A percentile compares a stretch with the other conserved stretches of the same genome.
Evolutionary conservation across 495 filamentous ascomycete genomes (phyloP).

Genomic region (Neurospora pannonica): DNA sequence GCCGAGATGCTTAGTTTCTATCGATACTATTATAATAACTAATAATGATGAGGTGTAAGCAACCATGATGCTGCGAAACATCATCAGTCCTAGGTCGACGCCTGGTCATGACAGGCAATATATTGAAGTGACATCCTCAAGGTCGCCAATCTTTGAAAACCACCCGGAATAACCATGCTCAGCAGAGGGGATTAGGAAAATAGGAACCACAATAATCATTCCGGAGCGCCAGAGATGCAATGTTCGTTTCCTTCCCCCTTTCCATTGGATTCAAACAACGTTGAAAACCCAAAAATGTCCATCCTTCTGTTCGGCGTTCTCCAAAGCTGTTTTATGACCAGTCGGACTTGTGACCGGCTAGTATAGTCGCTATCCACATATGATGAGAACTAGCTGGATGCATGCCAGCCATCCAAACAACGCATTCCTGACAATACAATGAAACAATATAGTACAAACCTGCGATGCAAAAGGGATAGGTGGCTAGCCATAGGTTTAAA

Average conservation of each 20-base stretch:
- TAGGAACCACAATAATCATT: not conserved
- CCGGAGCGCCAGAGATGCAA: not conserved
- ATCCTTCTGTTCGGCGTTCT: not conserved
- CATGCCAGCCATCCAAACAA: not conserved
- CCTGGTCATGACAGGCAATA: not conserved
- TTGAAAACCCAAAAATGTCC: not conserved
- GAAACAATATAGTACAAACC: not conserved
- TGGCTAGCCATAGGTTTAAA: not conserved
- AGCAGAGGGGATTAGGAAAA: not conserved
- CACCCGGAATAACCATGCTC: not conserved
- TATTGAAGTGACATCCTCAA: not conserved
- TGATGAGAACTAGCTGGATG: not conserved
- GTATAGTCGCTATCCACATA: not conserved
- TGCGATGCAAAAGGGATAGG: not conserved
- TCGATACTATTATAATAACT: not conserved
- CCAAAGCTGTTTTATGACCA: not conserved
- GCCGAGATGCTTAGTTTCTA: not conserved
- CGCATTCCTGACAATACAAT: not conserved
- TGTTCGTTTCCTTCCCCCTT: not conserved
- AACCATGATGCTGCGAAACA: not conserved
- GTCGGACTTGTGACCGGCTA: not conserved
- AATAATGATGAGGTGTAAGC: not conserved
- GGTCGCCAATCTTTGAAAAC: not conserved
- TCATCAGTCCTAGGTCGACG: not conserved
- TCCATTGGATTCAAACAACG: not conserved